Percentiles rank a stretch among this genome's conserved stretches.
These are phyloP conservation scores for Auriscalpium orientale DNA, from an alignment of 768 basidiomycete species.

Conservation along the genomic window DNA sequence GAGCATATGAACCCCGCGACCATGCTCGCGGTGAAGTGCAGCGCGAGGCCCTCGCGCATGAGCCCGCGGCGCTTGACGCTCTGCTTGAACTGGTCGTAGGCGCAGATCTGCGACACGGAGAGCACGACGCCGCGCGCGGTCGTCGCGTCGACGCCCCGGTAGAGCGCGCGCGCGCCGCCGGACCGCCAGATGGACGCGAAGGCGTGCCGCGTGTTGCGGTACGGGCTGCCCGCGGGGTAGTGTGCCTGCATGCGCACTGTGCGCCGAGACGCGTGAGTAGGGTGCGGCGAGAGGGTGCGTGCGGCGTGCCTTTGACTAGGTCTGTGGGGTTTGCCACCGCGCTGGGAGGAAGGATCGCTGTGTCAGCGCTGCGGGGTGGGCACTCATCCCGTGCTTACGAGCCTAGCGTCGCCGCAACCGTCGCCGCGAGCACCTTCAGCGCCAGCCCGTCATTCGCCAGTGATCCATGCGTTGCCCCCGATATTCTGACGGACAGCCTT, in stretches of 20 bases:
- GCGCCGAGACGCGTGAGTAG: neutral
- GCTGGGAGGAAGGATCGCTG: slow-evolving; percentile 7
- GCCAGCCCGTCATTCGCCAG: slow-evolving; percentile 24
- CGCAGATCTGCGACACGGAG: slow-evolving; percentile 28
- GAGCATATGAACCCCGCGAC: slow-evolving; percentile 31
- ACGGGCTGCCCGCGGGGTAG: slow-evolving; percentile 27
- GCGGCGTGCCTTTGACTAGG: slow-evolving; percentile 25
- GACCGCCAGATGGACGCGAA: slow-evolving; percentile 23
- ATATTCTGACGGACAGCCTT: slow-evolving; percentile 15
- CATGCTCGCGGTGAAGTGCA: slow-evolving; percentile 27
- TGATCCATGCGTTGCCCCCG: slow-evolving; percentile 18
- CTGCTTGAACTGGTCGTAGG: slow-evolving; percentile 32
- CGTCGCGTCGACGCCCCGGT: slow-evolving; percentile 27
- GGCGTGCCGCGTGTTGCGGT: slow-evolving; percentile 24
- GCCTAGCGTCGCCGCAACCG: slow-evolving; percentile 25
- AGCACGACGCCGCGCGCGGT: slow-evolving; percentile 27
- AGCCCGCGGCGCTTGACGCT: slow-evolving; percentile 21
- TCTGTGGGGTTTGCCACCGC: slow-evolving; percentile 30
- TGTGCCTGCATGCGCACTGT: slow-evolving; percentile 31
- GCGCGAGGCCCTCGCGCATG: slow-evolving; percentile 27
- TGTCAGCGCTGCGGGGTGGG: neutral
- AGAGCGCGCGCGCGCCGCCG: slow-evolving; percentile 20
- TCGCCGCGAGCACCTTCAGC: slow-evolving; percentile 27
- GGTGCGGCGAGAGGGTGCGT: neutral
- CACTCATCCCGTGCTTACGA: slow-evolving; percentile 17